phyloP scores from a whole-genome alignment of 176 grass and related monocot genomes.

The Musa itinerans region DNA sequence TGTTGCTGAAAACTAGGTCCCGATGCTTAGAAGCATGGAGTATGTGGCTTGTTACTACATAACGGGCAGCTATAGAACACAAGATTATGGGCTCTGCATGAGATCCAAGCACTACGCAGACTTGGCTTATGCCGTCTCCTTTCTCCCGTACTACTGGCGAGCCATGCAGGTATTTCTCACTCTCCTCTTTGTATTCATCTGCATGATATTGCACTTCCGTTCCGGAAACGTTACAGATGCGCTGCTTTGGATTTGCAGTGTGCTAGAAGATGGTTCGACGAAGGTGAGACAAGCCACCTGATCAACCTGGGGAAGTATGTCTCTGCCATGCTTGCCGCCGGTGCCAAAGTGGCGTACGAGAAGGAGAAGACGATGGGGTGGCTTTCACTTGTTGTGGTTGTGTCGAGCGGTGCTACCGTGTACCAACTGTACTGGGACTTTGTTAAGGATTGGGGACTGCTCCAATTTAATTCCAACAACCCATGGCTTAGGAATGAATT shows the following conservation, averaged over 20 bases:
- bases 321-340: constrained; percentile 88
- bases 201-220: not conserved
- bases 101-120: constrained; percentile 88
- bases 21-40: constrained; percentile 87
- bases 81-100: constrained; percentile 94
- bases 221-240: not conserved
- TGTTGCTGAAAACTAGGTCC: constrained; percentile 46
- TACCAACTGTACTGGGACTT: constrained; percentile 99
- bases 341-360: constrained; percentile 79
- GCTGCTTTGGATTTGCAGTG: constrained; percentile 34
- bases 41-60: constrained; percentile 92
- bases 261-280: constrained; percentile 96
- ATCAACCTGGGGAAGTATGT: constrained; percentile 95
- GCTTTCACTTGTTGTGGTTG: constrained; percentile 55
- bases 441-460: constrained; percentile 93
- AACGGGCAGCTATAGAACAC: constrained; percentile 86
- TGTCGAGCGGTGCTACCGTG: constrained; percentile 67
- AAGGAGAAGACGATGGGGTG: constrained; percentile 60
- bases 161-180: constrained; percentile 68
- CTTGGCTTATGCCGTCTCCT: constrained; percentile 87
- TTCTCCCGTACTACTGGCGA: constrained; percentile 97
- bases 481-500: constrained; percentile 87
- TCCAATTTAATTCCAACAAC: constrained; percentile 74
- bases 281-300: constrained; percentile 80
- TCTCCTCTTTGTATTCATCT: not conserved